Evolutionary conservation across 768 basidiomycete species (phyloP), one percentile per base, ranked within the genome.

Genomic region (Xerocomellus dryophilus): DNA sequence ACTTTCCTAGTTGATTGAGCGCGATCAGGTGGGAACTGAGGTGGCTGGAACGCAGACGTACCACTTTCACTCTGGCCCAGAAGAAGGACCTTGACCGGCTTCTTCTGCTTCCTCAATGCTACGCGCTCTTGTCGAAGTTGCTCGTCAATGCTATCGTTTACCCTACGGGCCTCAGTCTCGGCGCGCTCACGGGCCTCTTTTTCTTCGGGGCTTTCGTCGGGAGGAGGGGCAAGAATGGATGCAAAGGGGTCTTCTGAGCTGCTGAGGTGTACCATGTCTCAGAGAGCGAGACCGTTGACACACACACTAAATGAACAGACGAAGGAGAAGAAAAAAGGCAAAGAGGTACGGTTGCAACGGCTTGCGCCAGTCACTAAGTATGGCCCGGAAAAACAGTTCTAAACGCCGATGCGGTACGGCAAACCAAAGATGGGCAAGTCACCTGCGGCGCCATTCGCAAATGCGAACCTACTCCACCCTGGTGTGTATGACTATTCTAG

Each of bases 11-110:
- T n/a, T 17, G 20, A 48, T 34, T 15, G 34, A 8, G 27, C 17
- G 27, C 18, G 27, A 27, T 56, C 9, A 58, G 54, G 27, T 27
- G 49, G 42, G 44, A 50, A 51, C 25, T 44, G 53, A 43, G 46
- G 46, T 38, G 38, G 34, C 2, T 23, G 35, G 40, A 36, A 51
- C 14, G 21, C 6, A 14, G 42, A 67, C 73, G 41, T 50, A 70
- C 78, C 88, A 62, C 85, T 87, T 73, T 88, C 86, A 55, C 84
- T 85, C 68, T 87, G 86, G 17, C 88, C 88, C 6, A 92, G 78
- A 42, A 92, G 75, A 52, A 92, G 73, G 31, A 92, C 74, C 65
- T 88, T 90, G 58, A 90, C 82, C 0, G 88, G 83, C 59, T 78
- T 79, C 71, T 80, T 84, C 67, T 78, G 83, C 71, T 78, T 83